These are phyloP conservation scores for Candida nanaspora DNA, from an alignment of 805 yeast genomes.

Conservation along the genomic window DNA sequence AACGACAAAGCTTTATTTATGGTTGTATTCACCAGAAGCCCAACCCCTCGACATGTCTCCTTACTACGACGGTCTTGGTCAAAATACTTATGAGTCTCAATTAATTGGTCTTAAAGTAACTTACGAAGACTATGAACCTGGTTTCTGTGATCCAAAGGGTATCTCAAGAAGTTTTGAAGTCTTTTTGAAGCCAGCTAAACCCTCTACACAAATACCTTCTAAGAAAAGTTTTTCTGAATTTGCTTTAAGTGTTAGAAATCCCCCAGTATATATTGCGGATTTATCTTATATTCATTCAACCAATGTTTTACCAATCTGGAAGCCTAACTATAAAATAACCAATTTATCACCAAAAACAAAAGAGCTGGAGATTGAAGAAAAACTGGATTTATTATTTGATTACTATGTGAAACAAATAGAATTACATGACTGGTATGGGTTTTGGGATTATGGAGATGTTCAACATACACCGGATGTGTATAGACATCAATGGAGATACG, in stretches of 20 bases:
- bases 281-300: neutral
- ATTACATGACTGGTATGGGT: constrained; percentile 2
- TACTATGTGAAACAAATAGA: constrained; percentile 1
- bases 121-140: constrained; percentile 8
- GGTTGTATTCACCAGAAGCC: constrained; percentile 5
- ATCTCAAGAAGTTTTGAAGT: constrained; percentile 3
- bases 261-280: constrained; percentile 3
- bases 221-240: neutral
- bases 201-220: neutral
- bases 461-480: constrained; percentile 4
- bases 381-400: constrained; percentile 1
- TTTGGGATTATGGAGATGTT: constrained; percentile 7
- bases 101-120: constrained; percentile 1
- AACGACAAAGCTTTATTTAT: neutral
- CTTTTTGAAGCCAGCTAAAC: neutral
- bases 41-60: constrained; percentile 1
- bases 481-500: constrained; percentile 8
- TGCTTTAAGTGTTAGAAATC: neutral
- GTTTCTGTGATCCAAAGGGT: constrained; percentile 2
- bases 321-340: constrained; percentile 1
- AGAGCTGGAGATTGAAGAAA: constrained; percentile 1
- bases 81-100: constrained; percentile 2
- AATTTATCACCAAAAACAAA: neutral
- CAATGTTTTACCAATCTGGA: constrained; percentile 3
- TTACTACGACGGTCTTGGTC: constrained; percentile 1